Evolutionary conservation across 176 grass and related monocot species (phyloP), one percentile per base, ranked within the genome.

Genomic region (Zea luxurians): DNA sequence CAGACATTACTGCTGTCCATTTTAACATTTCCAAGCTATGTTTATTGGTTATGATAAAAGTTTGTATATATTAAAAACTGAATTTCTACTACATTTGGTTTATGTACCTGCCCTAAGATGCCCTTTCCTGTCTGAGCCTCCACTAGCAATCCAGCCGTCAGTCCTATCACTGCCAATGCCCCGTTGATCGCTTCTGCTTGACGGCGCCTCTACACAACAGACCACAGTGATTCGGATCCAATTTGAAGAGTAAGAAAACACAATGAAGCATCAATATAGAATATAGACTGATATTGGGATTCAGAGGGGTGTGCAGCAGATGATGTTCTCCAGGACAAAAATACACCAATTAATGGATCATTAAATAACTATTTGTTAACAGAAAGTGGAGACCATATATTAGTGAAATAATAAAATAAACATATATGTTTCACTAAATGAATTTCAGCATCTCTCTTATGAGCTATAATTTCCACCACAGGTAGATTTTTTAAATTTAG

Each of bases 61-160:
- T 57, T 57, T 57, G 53, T 57, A 57, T 57, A 55, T 55, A 40
- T 8, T 53, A 73, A 37, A 74, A 76, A 76, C 74, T 0, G 21
- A 61, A 62, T 67, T 45, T 45, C 44, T 74, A 36, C 67, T 75
- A 57, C n/a, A 48, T 54, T 73, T 64, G 73, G 55, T 59, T 78
- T 46, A 74, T n/a, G 43, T 82, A 94, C 96, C 90, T 98, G 96
- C 40, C 64, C 92, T 80, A 98, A 83, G 75, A 94, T 95, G 64
- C 92, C 92, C 52, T 95, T 98, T 82, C 96, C 96, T 72, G 96
- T 95, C 62, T 81, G 96, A 77, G 92, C 92, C 78, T 98, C 96
- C 8, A 89, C 44, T 49, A 99, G 60, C 71, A 99, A 73, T 57
- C 81, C 91, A 67, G 76, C 92, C 59, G 96, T 93, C 73, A 95